These are phyloP conservation scores for Cercospora canescens DNA, from an alignment of 2,329 filamentous ascomycete species.

Conservation along the genomic window DNA sequence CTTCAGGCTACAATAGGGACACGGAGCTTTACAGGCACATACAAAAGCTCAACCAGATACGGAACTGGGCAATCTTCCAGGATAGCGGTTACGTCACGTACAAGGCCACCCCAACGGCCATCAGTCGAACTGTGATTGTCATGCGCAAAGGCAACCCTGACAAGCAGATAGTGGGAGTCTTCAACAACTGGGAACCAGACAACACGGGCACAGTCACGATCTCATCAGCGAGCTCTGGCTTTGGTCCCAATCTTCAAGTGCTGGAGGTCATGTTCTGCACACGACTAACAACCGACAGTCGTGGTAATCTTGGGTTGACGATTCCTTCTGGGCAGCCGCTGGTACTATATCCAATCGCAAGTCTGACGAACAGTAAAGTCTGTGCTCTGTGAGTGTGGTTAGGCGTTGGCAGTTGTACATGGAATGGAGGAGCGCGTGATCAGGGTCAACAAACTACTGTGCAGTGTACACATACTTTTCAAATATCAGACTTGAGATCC, in stretches of 20 bases:
- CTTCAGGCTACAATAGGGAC: slow-evolving; percentile 38
- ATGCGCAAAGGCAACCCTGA: slow-evolving; percentile 45
- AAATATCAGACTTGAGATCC: not conserved
- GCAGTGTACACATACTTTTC: not conserved
- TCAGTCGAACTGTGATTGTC: slow-evolving; percentile 42
- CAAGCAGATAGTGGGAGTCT: slow-evolving; percentile 39
- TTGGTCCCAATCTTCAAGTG: slow-evolving; percentile 27
- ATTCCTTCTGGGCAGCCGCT: slow-evolving; percentile 14
- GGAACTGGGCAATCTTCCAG: slow-evolving; percentile 43
- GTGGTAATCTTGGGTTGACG: slow-evolving; percentile 41
- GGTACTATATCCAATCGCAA: slow-evolving; percentile 20
- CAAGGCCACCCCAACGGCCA: slow-evolving; percentile 40
- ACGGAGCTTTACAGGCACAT: slow-evolving; percentile 42
- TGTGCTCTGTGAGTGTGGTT: slow-evolving; percentile 18
- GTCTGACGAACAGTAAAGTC: slow-evolving; percentile 21
- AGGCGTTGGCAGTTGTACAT: not conserved
- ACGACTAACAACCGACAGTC: slow-evolving; percentile 42
- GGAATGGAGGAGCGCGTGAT: not conserved
- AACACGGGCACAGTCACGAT: slow-evolving; percentile 31
- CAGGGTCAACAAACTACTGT: not conserved
- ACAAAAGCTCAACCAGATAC: slow-evolving; percentile 51
- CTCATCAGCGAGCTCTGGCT: slow-evolving; percentile 25
- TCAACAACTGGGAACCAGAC: slow-evolving; percentile 29
- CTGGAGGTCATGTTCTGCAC: slow-evolving; percentile 50
- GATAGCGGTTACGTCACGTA: slow-evolving; percentile 41